Evolutionary conservation across 345 rosid genomes (phyloP).

Genomic region (Bretschneidera sinensis): DNA sequence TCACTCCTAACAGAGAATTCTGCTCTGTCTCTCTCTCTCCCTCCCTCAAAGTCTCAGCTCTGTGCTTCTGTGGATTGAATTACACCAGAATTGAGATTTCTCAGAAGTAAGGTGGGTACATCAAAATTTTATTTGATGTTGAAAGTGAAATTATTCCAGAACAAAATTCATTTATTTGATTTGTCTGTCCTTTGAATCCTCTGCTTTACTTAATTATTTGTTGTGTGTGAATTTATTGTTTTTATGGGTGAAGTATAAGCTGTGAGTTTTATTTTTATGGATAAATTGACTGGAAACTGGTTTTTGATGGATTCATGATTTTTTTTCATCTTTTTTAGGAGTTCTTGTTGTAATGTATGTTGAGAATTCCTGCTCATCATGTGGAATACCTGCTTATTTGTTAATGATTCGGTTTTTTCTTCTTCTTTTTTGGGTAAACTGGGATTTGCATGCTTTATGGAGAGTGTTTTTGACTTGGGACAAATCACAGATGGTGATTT

Average conservation of each 20-base stretch:
- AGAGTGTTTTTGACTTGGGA: background rate
- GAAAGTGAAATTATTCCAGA: slow-evolving; percentile 3
- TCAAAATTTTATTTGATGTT: slow-evolving; percentile 7
- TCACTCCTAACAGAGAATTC: background rate
- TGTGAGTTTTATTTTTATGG: slow-evolving; percentile 2
- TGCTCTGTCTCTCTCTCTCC: background rate
- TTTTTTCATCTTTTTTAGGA: background rate
- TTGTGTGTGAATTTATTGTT: background rate
- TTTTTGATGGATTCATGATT: background rate
- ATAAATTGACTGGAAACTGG: background rate
- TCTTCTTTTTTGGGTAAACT: no score
- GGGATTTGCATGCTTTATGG: background rate
- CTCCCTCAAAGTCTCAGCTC: background rate
- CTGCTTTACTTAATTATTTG: background rate
- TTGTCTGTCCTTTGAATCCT: background rate
- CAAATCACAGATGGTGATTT: background rate
- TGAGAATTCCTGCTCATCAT: background rate
- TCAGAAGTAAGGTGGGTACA: slow-evolving; percentile 16
- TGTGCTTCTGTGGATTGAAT: background rate
- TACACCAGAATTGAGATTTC: slow-evolving; percentile 15
- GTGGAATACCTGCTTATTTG: background rate
- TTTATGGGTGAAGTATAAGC: background rate
- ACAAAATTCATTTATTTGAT: background rate
- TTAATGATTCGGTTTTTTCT: background rate
- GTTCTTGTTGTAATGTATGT: background rate